Percentiles rank a stretch among this genome's conserved stretches.
Evolutionary conservation across 352 stramenopile genomes (phyloP).

Genomic region (Phytophthora niederhauseri): DNA sequence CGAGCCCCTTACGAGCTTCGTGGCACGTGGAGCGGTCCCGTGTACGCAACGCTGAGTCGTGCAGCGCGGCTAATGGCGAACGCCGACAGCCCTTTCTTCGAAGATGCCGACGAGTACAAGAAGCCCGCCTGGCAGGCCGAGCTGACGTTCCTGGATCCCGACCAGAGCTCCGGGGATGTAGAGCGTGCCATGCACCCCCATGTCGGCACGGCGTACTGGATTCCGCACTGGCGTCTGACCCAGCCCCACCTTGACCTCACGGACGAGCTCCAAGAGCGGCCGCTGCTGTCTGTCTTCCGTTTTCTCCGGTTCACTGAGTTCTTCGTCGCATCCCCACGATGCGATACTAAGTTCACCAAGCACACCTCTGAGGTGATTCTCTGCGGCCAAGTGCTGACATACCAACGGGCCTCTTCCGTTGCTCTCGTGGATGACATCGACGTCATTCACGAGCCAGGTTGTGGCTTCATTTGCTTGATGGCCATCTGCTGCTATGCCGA

Average conservation of each 20-base stretch:
- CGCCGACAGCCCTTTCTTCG: background rate
- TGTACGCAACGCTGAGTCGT: conserved; percentile 1
- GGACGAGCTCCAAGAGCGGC: conserved; percentile 5
- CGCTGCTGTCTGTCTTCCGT: conserved; percentile 10
- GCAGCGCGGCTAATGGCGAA: background rate
- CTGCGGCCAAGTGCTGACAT: conserved; percentile 9
- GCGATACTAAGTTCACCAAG: conserved; percentile 9
- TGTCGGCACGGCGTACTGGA: background rate
- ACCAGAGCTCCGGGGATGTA: background rate
- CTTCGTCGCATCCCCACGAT: conserved; percentile 1
- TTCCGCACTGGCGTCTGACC: conserved; percentile 12
- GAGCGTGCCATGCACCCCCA: background rate
- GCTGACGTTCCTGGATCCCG: conserved; percentile 8
- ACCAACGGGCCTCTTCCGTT: background rate
- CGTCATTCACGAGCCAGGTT: conserved; percentile 7
- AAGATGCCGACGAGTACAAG: conserved; percentile 2
- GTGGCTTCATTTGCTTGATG: conserved; percentile 5
- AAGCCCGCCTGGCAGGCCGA: conserved; percentile 5
- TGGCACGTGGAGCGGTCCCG: background rate
- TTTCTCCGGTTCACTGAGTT: conserved; percentile 13
- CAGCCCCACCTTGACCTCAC: background rate
- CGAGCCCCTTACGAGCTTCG: conserved; percentile 1
- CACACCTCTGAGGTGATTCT: conserved; percentile 17
- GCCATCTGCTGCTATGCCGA: conserved; percentile 1
- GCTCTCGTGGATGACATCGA: conserved; percentile 11